A percentile compares a stretch with the other conserved stretches of the same genome.
Evolutionary conservation across 345 rosid species (phyloP).

Genomic region (Citrus cavaleriei): DNA sequence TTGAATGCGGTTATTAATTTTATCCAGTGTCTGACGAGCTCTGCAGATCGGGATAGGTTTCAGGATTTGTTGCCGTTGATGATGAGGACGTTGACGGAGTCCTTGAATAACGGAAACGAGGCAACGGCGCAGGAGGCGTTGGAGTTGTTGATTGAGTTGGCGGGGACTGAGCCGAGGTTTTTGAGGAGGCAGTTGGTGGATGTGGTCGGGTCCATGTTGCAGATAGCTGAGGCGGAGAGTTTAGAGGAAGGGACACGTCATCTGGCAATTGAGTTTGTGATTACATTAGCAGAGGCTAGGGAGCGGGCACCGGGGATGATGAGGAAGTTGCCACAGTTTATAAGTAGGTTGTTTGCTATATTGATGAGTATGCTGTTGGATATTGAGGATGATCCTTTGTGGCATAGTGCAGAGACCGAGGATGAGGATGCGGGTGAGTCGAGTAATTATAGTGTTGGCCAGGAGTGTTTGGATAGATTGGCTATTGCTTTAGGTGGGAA

Average conservation of each 20-base stretch:
- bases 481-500: constrained; percentile 96
- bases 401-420: constrained; percentile 90
- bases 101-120: constrained; percentile 83
- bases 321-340: constrained; percentile 96
- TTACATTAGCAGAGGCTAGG: constrained; percentile 91
- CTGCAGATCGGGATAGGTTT: constrained; percentile 85
- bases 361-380: constrained; percentile 92
- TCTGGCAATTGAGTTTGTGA: constrained; percentile 89
- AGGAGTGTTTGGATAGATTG: constrained; percentile 95
- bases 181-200: constrained; percentile 86
- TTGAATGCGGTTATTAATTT: constrained; percentile 90
- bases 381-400: constrained; percentile 86
- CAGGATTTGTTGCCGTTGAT: constrained; percentile 94
- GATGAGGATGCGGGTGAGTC: constrained; percentile 97
- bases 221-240: constrained; percentile 91
- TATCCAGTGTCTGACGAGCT: constrained; percentile 72
- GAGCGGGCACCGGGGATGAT: constrained; percentile 99
- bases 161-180: constrained; percentile 92
- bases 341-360: constrained; percentile 76
- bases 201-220: constrained; percentile 91
- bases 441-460: constrained; percentile 88
- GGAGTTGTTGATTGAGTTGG: constrained; percentile 92
- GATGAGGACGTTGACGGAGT: constrained; percentile 91
- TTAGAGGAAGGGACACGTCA: constrained; percentile 94
- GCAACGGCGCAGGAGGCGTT: constrained; percentile 96